Base-by-base conservation (phyloP, 2,329 filamentous ascomycete species). In the Aplosporella prunicola region DNA sequence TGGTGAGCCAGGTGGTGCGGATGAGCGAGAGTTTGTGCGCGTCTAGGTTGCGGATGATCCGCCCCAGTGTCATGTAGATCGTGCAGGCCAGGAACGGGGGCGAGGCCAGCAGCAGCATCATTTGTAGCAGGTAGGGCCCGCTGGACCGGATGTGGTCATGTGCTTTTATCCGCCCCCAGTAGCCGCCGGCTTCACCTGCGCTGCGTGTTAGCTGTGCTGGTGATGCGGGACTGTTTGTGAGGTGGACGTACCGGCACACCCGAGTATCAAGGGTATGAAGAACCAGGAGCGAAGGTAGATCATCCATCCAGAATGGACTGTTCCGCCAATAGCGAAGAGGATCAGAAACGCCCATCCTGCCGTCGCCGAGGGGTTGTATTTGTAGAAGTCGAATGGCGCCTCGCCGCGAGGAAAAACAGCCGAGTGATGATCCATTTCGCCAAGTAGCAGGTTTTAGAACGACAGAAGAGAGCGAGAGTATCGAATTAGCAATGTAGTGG, bases 171-270 rank as follows among this genome's bases (percentile, higher is more conserved):
- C 71, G 63, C 2, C 63, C 67, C 11, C 68, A 48, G 43, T 74
- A 74, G 10, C 70, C 71, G 20, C 73, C 51, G 0, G 52, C 50
- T 50, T 74, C 68, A 42, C 71, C 68, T 72, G 32, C 3, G 4
- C 9, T 16, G 24, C 23, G 14, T 15, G 5, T 14, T 26, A 24
- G 15, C 15, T 2, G 20, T 11, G 13, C 14, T 14, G 10, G 16
- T 17, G 28, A 35, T 18, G 27, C 44, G 47, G 16, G 45, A 45
- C 18, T 47, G 43, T 7, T 33, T 3, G 28, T 43, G 30, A 2
- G 17, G 11, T 15, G 10, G 23, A 52, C 55, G 40, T 56, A 72
- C 68, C 69, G n/a, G 64, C 36, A 14, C 67, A 65, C 13, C 70
- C 70, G 13, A 74, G 51, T 5, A 68, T 45, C 31, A 74, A 67